These are phyloP conservation scores for Pelargonium nanum DNA, from an alignment of 345 rosid species.

Conservation along the genomic window DNA sequence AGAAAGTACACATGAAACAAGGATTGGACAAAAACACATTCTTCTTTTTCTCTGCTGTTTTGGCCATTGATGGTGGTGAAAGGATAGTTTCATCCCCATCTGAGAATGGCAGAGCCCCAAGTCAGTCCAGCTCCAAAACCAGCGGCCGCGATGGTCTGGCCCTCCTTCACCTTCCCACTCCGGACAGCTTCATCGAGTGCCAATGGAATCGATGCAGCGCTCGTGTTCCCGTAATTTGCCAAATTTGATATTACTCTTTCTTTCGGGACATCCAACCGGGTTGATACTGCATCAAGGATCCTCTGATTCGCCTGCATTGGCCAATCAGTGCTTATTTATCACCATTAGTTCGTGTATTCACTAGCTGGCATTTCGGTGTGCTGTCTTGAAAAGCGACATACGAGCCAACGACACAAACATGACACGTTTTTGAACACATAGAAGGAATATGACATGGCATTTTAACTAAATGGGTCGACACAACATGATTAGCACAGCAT, in stretches of 20 bases:
- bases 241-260: slow-evolving; percentile 73
- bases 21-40: not conserved
- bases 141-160: slow-evolving; percentile 66
- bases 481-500: no score
- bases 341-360: no score
- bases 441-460: no score
- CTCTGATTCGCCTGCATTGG: slow-evolving; percentile 87
- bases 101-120: slow-evolving; percentile 80
- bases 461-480: no score
- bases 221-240: slow-evolving; percentile 86
- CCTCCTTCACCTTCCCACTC: slow-evolving; percentile 70
- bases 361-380: no score
- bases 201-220: slow-evolving; percentile 86
- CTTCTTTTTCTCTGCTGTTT: not conserved
- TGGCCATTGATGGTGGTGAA: slow-evolving; percentile 5
- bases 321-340: not conserved
- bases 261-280: slow-evolving; percentile 65
- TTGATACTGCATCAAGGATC: slow-evolving; percentile 84
- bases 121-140: slow-evolving; percentile 96
- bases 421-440: no score
- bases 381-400: no score
- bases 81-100: slow-evolving; percentile 54
- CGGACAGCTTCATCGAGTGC: slow-evolving; percentile 92
- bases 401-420: no score
- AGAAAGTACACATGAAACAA: not conserved